These are phyloP conservation scores for Manihot esculenta DNA, from an alignment of 441 rosid genomes.

Conservation along the genomic window DNA sequence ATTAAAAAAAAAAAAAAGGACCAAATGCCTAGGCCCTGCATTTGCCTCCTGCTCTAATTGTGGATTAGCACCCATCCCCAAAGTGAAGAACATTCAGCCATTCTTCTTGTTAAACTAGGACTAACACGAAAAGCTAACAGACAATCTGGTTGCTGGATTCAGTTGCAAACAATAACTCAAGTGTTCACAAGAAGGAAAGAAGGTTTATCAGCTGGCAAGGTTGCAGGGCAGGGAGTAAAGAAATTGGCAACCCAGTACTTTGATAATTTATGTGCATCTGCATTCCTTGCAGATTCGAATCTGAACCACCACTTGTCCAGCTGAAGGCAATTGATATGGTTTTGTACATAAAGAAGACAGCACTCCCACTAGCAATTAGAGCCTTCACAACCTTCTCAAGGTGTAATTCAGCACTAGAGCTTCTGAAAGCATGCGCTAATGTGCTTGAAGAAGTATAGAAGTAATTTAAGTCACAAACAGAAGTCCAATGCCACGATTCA, in stretches of 20 bases:
- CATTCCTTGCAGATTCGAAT: constrained; percentile 86
- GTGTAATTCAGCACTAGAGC: constrained; percentile 85
- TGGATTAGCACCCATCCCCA: constrained; percentile 63
- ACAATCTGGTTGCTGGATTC: constrained; percentile 75
- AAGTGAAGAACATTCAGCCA: constrained; percentile 77
- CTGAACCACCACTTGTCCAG: constrained; percentile 76
- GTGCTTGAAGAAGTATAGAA: constrained; percentile 90
- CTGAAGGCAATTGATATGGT: constrained; percentile 77
- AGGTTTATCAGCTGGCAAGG: constrained; percentile 63
- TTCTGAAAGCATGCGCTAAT: constrained; percentile 79
- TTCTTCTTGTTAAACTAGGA: constrained; percentile 70
- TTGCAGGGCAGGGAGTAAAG: constrained; percentile 61
- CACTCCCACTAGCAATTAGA: constrained; percentile 74
- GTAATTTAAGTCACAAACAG: constrained; percentile 79
- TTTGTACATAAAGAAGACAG: constrained; percentile 75
- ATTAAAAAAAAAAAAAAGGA: constrained; percentile 62
- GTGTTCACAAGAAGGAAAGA: constrained; percentile 57
- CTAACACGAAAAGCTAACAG: constrained; percentile 58
- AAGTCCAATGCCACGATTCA: constrained; percentile 77
- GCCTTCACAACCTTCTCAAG: constrained; percentile 81
- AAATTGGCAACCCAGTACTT: constrained; percentile 47
- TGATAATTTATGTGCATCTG: constrained; percentile 87
- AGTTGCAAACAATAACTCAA: constrained; percentile 73
- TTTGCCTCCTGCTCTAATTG: constrained; percentile 65
- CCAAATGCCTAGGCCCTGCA: constrained; percentile 47